Conservation (phyloP, 108 stramenopile species). For the Stephanodiscus triporus region DNA sequence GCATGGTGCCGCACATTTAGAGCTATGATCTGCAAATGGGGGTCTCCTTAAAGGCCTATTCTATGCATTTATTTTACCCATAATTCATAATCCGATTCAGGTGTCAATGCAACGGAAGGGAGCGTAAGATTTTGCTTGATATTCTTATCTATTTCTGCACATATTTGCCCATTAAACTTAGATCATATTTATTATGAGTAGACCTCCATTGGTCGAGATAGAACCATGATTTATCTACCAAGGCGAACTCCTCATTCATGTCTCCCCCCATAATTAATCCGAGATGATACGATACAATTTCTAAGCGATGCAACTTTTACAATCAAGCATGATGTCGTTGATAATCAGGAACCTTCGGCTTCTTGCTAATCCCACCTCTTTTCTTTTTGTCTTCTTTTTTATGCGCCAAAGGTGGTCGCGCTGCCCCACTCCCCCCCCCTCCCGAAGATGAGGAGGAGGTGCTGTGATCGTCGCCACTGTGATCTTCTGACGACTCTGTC, state of each 20-base stretch:
- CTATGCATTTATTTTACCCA: too few species aligned
- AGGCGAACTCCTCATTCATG: not conserved
- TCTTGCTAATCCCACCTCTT: conserved; percentile 50
- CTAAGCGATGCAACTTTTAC: not conserved
- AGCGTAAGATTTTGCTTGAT: too few species aligned
- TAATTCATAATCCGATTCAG: too few species aligned
- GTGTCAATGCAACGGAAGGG: too few species aligned
- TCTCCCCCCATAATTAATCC: not conserved
- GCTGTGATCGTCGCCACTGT: conserved; percentile 38
- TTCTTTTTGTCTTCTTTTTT: conserved; percentile 55
- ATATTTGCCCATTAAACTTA: not conserved
- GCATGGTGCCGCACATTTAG: too few species aligned
- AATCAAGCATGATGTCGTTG: conserved; percentile 81
- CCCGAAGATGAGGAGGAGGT: conserved; percentile 44
- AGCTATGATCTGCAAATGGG: too few species aligned
- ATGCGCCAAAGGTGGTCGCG: conserved; percentile 45
- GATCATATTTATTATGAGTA: not conserved
- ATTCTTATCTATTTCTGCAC: not conserved
- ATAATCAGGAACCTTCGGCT: conserved; percentile 73
- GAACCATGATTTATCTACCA: not conserved
- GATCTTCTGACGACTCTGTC: conserved; percentile 77
- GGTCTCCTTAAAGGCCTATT: too few species aligned
- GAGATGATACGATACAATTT: not conserved
- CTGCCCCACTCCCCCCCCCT: conserved; percentile 40
- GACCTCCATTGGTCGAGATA: not conserved